Percentiles rank a stretch among this genome's conserved stretches.
phyloP scores from a whole-genome alignment of 805 yeast species.

The Teunomyces funiuensis region DNA sequence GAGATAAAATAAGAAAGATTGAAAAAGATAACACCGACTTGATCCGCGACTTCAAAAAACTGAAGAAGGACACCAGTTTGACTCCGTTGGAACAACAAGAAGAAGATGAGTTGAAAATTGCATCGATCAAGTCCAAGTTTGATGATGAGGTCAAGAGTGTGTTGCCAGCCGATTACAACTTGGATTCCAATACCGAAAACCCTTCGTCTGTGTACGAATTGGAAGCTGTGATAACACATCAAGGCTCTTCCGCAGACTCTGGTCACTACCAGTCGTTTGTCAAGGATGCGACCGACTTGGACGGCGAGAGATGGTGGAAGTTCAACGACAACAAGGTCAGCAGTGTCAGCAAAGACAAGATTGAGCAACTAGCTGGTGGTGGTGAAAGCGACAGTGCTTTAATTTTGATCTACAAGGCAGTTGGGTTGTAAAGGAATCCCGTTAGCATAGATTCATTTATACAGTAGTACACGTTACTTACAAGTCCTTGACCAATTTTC shows the following conservation, averaged over 20 bases:
- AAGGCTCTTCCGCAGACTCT: conserved; percentile 93
- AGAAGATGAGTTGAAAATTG: conserved; percentile 51
- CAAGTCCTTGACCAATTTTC: conserved; percentile 52
- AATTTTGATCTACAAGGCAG: conserved; percentile 80
- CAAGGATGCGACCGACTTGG: conserved; percentile 61
- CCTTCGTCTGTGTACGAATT: conserved; percentile 87
- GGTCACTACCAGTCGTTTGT: conserved; percentile 96
- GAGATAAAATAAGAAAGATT: conserved; percentile 75
- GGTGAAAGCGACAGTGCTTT: conserved; percentile 97
- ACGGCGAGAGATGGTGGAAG: conserved; percentile 85
- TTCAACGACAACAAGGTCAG: conserved; percentile 91
- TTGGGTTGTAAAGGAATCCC: conserved; percentile 47
- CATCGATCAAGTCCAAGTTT: conserved; percentile 52
- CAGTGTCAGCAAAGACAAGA: conserved; percentile 72
- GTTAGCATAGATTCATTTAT: neutral
- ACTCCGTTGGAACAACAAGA: conserved; percentile 57
- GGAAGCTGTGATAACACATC: conserved; percentile 82
- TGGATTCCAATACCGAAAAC: conserved; percentile 59
- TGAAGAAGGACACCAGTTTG: conserved; percentile 38
- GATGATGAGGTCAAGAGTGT: conserved; percentile 42
- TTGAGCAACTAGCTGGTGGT: conserved; percentile 90
- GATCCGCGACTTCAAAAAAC: conserved; percentile 68
- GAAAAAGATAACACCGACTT: conserved; percentile 75
- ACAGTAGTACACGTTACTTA: conserved; percentile 13
- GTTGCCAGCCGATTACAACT: conserved; percentile 36